Evolutionary conservation across 1,139 yeast species (phyloP).

Genomic region (Nematodospora anomalae): DNA sequence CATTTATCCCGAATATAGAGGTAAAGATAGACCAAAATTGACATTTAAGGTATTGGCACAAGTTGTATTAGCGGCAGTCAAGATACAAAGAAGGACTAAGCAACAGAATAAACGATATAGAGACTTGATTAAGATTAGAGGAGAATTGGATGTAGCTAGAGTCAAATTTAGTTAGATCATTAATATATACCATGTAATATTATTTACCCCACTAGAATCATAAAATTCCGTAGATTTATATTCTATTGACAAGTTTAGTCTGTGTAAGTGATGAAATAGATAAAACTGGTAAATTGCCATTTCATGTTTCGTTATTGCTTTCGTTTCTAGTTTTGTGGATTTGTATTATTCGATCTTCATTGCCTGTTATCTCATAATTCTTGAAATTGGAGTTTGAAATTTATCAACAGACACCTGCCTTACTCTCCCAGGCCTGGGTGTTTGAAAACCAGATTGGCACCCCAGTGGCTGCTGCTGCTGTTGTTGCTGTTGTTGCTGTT

Average conservation of each 20-base stretch:
- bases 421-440: slow-evolving; percentile 41
- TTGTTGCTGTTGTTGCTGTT: slow-evolving; percentile 8
- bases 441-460: slow-evolving; percentile 23
- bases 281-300: too few species aligned
- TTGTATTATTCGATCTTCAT: not conserved
- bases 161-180: not conserved
- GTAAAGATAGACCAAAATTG: slow-evolving; percentile 18
- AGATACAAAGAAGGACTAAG: slow-evolving; percentile 44
- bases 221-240: too few species aligned
- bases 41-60: slow-evolving; percentile 43
- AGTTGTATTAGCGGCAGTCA: slow-evolving; percentile 56
- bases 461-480: slow-evolving; percentile 14
- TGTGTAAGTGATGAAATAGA: too few species aligned
- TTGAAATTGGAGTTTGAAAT: slow-evolving; percentile 44
- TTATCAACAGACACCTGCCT: slow-evolving; percentile 43
- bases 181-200: slow-evolving; percentile 1
- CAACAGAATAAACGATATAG: slow-evolving; percentile 11
- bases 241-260: too few species aligned
- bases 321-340: too few species aligned
- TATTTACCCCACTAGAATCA: not conserved
- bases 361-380: slow-evolving; percentile 31
- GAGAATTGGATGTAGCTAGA: slow-evolving; percentile 8
- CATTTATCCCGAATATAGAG: slow-evolving; percentile 46
- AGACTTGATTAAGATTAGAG: slow-evolving; percentile 3
- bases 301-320: too few species aligned